A percentile compares a stretch with the other conserved stretches of the same genome.
phyloP scores from a whole-genome alignment of 23 red algal species.

The Cyanidium caldarium region DNA sequence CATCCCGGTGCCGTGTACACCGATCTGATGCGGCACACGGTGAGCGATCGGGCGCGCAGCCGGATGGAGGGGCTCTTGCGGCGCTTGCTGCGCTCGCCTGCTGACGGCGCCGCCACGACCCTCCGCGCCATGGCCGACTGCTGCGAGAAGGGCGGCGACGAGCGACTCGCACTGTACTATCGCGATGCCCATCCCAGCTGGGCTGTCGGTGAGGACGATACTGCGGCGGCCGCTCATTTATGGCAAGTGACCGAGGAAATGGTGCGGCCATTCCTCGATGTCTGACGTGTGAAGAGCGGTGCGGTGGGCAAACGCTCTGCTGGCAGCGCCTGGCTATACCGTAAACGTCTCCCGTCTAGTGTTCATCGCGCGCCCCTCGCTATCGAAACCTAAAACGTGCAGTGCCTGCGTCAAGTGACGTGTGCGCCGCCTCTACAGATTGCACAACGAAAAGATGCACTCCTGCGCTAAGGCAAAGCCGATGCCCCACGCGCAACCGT shows the following conservation, averaged over 20 bases:
- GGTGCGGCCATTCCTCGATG: background rate
- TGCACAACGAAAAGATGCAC: no score
- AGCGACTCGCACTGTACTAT: background rate
- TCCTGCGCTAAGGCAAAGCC: no score
- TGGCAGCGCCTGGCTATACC: no score
- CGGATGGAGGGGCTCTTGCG: background rate
- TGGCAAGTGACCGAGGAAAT: background rate
- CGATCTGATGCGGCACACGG: constrained; percentile 8
- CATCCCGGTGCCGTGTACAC: constrained; percentile 23
- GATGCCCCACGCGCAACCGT: no score
- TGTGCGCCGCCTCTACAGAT: no score
- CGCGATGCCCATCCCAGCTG: background rate
- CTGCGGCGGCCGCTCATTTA: background rate
- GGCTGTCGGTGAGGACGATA: background rate
- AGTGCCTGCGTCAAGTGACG: no score
- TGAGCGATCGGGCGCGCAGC: background rate
- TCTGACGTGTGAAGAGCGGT: no score
- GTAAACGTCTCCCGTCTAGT: no score
- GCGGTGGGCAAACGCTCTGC: no score
- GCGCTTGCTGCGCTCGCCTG: background rate
- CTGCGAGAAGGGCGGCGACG: background rate
- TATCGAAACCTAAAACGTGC: no score
- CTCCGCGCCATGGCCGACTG: background rate
- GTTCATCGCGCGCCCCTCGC: no score
- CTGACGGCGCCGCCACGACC: background rate